Evolutionary conservation across 805 yeast species (phyloP), one percentile per base, ranked within the genome.

Genomic region (Metschnikowia arizonensis): DNA sequence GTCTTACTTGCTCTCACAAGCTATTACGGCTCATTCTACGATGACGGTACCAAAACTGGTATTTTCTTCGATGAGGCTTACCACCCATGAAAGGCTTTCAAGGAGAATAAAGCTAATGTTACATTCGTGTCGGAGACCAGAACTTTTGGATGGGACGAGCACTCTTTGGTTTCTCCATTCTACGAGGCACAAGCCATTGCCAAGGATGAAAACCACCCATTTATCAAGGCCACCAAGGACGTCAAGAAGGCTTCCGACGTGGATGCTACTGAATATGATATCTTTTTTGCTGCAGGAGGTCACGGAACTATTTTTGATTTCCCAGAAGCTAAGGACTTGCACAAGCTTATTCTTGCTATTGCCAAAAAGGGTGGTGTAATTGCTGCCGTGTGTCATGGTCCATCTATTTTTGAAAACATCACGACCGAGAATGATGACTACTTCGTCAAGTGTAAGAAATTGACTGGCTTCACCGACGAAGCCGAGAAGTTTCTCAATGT

Each of bases 381-480:
- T 19, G 62, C 80, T 34, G 84, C 86, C 12, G 86, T 82, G 7
- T 82, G 88, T 61, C 86, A 82, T 53, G 88, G 85, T 6, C 83
- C 84, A n/a, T 71, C 73, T 18, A 69, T 81, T 49, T 76, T 82
- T 48, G 76, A 69, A n/a, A 67, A 68, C 35, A 58, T 81, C 50
- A 64, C 57, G 33, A 50, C 57, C 33, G 47, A 54, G 6, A 65
- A 74, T 14, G 79, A 79, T 34, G 64, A 68, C 39, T 61, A 65
- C 14, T 52, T 83, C 42, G 66, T 75, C 45, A 60, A 74, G 50
- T 85, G 82, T 44, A 77, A 73, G 60, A 68, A 67, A 24, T 68
- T 78, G 41, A 81, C 88, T 19, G 86, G 85, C 5, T 83, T 82
- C 64, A 73, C 82, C 11, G 76, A 74, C 47, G 65, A 57, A 21